Evolutionary conservation across 768 basidiomycete species (phyloP).

Genomic region (Pulveroboletus frians): DNA sequence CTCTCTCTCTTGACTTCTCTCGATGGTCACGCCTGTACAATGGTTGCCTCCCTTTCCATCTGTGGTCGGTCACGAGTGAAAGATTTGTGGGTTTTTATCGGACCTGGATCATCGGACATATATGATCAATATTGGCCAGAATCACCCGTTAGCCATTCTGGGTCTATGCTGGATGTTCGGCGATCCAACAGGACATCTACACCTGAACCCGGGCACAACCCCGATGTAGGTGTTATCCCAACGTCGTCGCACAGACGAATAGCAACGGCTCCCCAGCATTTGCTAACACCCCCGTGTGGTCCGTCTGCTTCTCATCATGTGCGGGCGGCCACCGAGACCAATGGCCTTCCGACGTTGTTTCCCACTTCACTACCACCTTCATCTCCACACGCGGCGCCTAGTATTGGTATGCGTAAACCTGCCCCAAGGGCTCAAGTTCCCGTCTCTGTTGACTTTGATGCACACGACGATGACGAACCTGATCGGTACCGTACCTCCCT

Average conservation of each 20-base stretch:
- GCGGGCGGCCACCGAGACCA: conserved; percentile 33
- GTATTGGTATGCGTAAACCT: conserved; percentile 52
- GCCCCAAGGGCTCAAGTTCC: conserved; percentile 62
- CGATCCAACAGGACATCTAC: conserved; percentile 31
- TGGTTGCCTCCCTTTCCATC: conserved; percentile 67
- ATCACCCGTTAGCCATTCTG: conserved; percentile 32
- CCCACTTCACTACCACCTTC: conserved; percentile 14
- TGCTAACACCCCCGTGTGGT: conserved; percentile 11
- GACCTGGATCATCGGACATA: conserved; percentile 36
- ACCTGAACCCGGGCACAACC: conserved; percentile 25
- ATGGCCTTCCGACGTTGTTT: conserved; percentile 16
- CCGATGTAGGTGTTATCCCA: conserved; percentile 22
- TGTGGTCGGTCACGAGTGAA: conserved; percentile 67
- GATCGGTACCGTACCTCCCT: conserved; percentile 39
- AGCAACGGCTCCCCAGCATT: conserved; percentile 29
- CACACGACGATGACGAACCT: conserved; percentile 31
- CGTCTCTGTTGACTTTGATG: conserved; percentile 47
- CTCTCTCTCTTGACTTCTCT: conserved; percentile 61
- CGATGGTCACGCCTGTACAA: conserved; percentile 61
- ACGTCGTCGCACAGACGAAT: conserved; percentile 29
- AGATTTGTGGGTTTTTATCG: conserved; percentile 75
- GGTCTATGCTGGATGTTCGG: conserved; percentile 34
- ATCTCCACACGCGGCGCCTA: conserved; percentile 25
- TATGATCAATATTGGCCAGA: conserved; percentile 32
- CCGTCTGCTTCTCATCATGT: conserved; percentile 26